These are phyloP conservation scores for Stachybotrys chartarum DNA, from an alignment of 2,329 filamentous ascomycete species.

Conservation along the genomic window DNA sequence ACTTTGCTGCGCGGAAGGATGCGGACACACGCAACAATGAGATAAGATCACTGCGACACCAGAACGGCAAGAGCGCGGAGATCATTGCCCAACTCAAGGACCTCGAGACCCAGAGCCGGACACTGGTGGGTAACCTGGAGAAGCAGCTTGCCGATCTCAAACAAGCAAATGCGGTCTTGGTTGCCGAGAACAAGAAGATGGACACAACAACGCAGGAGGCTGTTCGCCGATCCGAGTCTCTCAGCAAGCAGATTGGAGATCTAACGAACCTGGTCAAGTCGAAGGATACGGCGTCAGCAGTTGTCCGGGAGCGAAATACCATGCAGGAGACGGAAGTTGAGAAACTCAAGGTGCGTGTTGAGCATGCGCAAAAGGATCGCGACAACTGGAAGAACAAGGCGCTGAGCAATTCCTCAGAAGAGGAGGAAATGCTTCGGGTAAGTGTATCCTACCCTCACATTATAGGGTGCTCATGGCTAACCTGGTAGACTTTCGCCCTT, in stretches of 20 bases:
- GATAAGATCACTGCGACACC: slow-evolving; percentile 68
- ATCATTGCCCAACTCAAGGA: slow-evolving; percentile 93
- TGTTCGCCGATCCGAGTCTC: slow-evolving; percentile 59
- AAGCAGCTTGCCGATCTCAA: slow-evolving; percentile 83
- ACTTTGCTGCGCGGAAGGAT: slow-evolving; percentile 90
- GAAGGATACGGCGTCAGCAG: slow-evolving; percentile 59
- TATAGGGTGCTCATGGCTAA: slow-evolving; percentile 9
- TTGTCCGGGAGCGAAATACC: slow-evolving; percentile 49
- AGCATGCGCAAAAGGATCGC: slow-evolving; percentile 73
- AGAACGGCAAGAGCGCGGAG: slow-evolving; percentile 86
- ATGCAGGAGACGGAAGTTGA: slow-evolving; percentile 70
- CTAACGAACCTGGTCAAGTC: slow-evolving; percentile 65
- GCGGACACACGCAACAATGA: slow-evolving; percentile 81
- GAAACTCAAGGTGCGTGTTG: slow-evolving; percentile 68
- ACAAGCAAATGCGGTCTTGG: slow-evolving; percentile 65
- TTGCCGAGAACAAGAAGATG: slow-evolving; percentile 65
- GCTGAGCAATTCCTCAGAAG: slow-evolving; percentile 70
- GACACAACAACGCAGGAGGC: slow-evolving; percentile 68
- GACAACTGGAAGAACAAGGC: slow-evolving; percentile 82
- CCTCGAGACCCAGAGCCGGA: slow-evolving; percentile 69
- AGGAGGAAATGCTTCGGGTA: slow-evolving; percentile 81
- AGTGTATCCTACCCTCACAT: slow-evolving; percentile 29
- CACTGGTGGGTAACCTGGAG: slow-evolving; percentile 75
- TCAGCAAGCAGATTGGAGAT: slow-evolving; percentile 70
- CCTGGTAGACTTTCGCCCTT: slow-evolving; percentile 38